These are phyloP conservation scores for Colletotrichum paranaense DNA, from an alignment of 2,329 filamentous ascomycete species.

Conservation along the genomic window DNA sequence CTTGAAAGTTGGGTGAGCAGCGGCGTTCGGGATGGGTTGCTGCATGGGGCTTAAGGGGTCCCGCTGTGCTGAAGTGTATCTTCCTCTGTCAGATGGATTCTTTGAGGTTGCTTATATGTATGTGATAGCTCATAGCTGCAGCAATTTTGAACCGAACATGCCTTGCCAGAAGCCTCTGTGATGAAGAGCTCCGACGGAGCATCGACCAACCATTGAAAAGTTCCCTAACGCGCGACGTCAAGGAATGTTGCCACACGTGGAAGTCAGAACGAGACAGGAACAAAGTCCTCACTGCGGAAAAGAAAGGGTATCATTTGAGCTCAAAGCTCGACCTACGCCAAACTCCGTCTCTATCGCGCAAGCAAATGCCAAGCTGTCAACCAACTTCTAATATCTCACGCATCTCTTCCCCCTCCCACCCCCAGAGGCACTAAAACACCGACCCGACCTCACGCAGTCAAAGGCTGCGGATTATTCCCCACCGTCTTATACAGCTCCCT, in stretches of 20 bases:
- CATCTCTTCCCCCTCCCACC: too few relatives aligned
- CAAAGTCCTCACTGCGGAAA: background rate
- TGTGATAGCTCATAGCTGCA: background rate
- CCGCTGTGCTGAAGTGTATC: background rate
- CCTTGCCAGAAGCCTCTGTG: background rate
- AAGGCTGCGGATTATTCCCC: constrained; percentile 63
- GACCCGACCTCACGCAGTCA: background rate
- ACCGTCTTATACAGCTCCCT: constrained; percentile 73
- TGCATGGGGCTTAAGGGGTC: background rate
- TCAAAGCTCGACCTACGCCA: background rate
- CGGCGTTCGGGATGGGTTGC: background rate
- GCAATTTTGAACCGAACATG: background rate
- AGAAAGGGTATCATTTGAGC: constrained; percentile 23
- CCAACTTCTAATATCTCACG: too few relatives aligned
- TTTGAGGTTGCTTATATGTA: too few relatives aligned
- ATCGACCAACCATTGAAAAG: background rate
- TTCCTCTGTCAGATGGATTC: too few relatives aligned
- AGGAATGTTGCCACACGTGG: background rate
- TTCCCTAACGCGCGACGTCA: background rate
- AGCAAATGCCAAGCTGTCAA: background rate
- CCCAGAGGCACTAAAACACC: too few relatives aligned
- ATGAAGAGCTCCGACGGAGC: background rate
- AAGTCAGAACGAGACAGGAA: background rate
- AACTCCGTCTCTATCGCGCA: constrained; percentile 2
- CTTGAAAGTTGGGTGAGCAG: background rate